A percentile compares a stretch with the other conserved stretches of the same genome.
Evolutionary conservation across 768 basidiomycete species (phyloP).

Genomic region (Arthromyces matolae): DNA sequence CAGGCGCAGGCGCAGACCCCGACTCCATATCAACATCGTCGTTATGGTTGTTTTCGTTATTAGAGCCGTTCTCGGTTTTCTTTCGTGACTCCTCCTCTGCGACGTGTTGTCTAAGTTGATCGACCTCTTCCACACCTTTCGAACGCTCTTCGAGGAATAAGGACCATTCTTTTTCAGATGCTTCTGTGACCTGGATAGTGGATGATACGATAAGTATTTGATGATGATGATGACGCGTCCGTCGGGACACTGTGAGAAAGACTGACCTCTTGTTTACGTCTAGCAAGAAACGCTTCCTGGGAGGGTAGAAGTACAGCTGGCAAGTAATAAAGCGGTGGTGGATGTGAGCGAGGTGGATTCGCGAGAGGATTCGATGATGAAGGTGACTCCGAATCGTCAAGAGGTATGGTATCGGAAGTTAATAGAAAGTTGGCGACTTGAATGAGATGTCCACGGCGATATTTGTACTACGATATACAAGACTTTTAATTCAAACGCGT

Average conservation of each 20-base stretch:
- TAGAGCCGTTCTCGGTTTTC: slow-evolving; percentile 25
- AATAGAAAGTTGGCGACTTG: slow-evolving; percentile 70
- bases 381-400: slow-evolving; percentile 32
- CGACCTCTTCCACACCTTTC: slow-evolving; percentile 58
- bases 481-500: neutral
- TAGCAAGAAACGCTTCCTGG: slow-evolving; percentile 64
- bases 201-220: neutral
- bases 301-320: slow-evolving; percentile 63
- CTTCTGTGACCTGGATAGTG: slow-evolving; percentile 49
- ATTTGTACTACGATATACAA: slow-evolving; percentile 52
- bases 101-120: slow-evolving; percentile 56
- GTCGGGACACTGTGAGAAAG: neutral
- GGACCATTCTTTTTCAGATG: slow-evolving; percentile 66
- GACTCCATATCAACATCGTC: slow-evolving; percentile 38
- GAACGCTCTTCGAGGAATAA: slow-evolving; percentile 59
- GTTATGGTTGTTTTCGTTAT: slow-evolving; percentile 22
- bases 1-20: slow-evolving; percentile 15
- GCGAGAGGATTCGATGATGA: slow-evolving; percentile 37
- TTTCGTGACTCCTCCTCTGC: slow-evolving; percentile 60
- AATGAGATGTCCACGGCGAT: slow-evolving; percentile 68
- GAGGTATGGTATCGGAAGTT: slow-evolving; percentile 66
- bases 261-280: slow-evolving; percentile 61
- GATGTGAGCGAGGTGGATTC: slow-evolving; percentile 58
- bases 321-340: slow-evolving; percentile 75
- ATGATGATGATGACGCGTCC: neutral